A percentile compares a stretch with the other conserved stretches of the same genome.
phyloP scores from a whole-genome alignment of 1,284 basidiomycete species.

The Kwoniella shivajii region DNA sequence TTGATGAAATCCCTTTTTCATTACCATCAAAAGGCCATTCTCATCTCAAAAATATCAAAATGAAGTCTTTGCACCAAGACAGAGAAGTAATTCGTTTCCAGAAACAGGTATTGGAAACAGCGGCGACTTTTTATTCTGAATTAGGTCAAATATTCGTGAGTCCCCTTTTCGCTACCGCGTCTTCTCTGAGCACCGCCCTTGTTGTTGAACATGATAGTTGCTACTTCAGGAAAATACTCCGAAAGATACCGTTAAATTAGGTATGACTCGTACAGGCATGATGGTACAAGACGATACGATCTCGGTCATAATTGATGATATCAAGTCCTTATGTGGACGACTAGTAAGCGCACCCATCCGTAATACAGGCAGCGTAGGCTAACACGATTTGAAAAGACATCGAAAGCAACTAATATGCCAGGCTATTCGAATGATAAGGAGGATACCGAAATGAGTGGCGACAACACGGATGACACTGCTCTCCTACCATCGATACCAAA shows the following conservation, averaged over 20 bases:
- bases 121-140: slow-evolving; percentile 8
- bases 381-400: background rate
- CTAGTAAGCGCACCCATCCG: slow-evolving; percentile 11
- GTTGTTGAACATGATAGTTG: background rate
- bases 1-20: background rate
- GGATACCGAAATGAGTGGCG: background rate
- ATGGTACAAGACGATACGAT: slow-evolving; percentile 3
- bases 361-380: background rate
- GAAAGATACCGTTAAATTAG: slow-evolving; percentile 6
- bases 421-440: slow-evolving; percentile 1
- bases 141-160: slow-evolving; percentile 15
- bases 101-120: slow-evolving; percentile 5
- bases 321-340: slow-evolving; percentile 8
- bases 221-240: slow-evolving; percentile 9
- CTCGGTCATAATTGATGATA: slow-evolving; percentile 10
- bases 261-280: slow-evolving; percentile 9
- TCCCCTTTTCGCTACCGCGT: background rate
- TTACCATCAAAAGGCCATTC: background rate
- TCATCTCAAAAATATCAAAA: background rate
- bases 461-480: background rate
- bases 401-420: slow-evolving; percentile 3
- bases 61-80: background rate
- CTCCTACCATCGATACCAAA: too few species aligned
- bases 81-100: slow-evolving; percentile 12
- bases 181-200: background rate